Evolutionary conservation across 2,329 filamentous ascomycete species (phyloP).

Genomic region (Cryphonectria radicalis): DNA sequence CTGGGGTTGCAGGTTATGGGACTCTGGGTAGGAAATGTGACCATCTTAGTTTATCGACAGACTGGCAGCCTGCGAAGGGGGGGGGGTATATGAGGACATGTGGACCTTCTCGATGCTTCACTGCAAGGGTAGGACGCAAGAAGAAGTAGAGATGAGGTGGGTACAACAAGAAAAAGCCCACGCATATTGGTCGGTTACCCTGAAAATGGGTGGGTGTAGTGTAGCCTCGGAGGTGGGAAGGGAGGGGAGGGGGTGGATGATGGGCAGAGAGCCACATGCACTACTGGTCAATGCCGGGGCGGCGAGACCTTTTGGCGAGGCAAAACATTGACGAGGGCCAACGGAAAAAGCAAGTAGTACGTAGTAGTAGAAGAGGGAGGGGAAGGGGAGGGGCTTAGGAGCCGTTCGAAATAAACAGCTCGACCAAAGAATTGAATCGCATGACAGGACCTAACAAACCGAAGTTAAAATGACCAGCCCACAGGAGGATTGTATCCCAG

Average conservation of each 20-base stretch:
- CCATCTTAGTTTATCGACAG: slow-evolving; percentile 27
- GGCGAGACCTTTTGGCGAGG: slow-evolving; percentile 6
- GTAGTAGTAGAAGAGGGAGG: neutral
- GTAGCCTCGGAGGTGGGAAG: no score
- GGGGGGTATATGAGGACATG: slow-evolving; percentile 7
- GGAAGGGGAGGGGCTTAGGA: slow-evolving; percentile 11
- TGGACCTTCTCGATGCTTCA: neutral
- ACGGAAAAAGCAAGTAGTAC: neutral
- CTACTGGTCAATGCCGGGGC: slow-evolving; percentile 19
- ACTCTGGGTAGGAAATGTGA: slow-evolving; percentile 31
- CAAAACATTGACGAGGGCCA: slow-evolving; percentile 1
- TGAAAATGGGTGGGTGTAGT: neutral
- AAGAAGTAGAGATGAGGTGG: neutral
- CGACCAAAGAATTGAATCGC: slow-evolving; percentile 7
- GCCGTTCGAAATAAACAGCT: slow-evolving; percentile 21
- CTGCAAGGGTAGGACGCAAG: slow-evolving; percentile 18
- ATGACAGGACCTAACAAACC: slow-evolving; percentile 1
- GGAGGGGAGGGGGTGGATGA: slow-evolving; percentile 2
- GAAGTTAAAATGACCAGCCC: neutral
- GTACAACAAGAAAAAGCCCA: neutral
- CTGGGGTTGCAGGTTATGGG: slow-evolving; percentile 24
- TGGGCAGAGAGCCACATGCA: slow-evolving; percentile 9
- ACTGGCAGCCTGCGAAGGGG: slow-evolving; percentile 21
- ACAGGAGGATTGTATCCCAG: neutral
- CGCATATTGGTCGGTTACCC: slow-evolving; percentile 9